These are phyloP conservation scores for Alternaria postmessia DNA, from an alignment of 2,329 filamentous ascomycete species.

Conservation along the genomic window DNA sequence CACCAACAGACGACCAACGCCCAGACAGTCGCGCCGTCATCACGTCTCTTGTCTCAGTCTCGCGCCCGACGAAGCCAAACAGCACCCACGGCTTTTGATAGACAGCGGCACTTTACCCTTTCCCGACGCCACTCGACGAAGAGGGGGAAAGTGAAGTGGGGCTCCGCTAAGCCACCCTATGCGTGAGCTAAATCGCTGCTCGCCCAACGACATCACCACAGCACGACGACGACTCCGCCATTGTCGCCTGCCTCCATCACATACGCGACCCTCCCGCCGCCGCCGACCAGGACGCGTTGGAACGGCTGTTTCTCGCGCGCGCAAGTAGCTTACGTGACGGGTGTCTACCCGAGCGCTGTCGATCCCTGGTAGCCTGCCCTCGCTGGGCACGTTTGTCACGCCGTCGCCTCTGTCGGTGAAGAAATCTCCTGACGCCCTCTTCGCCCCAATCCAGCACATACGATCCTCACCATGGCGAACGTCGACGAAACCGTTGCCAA, in stretches of 20 bases:
- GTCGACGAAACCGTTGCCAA: conserved; percentile 73
- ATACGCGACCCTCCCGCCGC: conserved; percentile 13
- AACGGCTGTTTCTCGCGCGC: conserved; percentile 14
- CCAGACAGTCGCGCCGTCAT: conserved; percentile 21
- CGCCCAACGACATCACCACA: conserved; percentile 36
- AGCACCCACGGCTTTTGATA: conserved; percentile 3
- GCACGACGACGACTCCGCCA: conserved; percentile 24
- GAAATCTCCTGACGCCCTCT: conserved; percentile 33
- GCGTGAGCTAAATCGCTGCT: conserved; percentile 35
- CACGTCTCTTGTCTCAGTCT: conserved; percentile 10
- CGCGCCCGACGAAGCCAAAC: conserved; percentile 7
- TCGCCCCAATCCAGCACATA: conserved; percentile 24
- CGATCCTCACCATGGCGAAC: conserved; percentile 59
- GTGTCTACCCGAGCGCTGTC: conserved; percentile 39
- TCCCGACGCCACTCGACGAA: conserved; percentile 30
- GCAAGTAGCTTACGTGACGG: conserved; percentile 18
- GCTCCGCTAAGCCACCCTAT: conserved; percentile 35
- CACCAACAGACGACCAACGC: conserved; percentile 15
- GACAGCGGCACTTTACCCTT: conserved; percentile 14
- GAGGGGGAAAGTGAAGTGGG: conserved; percentile 31
- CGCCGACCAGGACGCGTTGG: conserved; percentile 16
- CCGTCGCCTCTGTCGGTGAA: conserved; percentile 37
- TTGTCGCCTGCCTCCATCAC: conserved; percentile 23
- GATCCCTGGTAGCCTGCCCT: conserved; percentile 28
- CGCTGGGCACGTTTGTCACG: conserved; percentile 37